Evolutionary conservation across 2,329 filamentous ascomycete species (phyloP).

Genomic region (Alternaria incomplexa): DNA sequence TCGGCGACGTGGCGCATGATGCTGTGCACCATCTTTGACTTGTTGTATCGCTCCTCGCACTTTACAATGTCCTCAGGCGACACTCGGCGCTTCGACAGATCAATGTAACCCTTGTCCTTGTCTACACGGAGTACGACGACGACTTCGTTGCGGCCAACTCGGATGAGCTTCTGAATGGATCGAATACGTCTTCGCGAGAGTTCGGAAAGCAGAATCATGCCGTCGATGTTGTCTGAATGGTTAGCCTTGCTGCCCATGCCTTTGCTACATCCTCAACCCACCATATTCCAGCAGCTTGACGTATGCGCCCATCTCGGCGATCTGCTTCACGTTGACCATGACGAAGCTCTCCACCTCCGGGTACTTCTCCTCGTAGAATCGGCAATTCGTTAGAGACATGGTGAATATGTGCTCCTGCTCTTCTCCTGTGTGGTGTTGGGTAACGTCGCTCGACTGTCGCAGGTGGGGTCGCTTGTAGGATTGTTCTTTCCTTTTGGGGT

Average conservation of each 20-base stretch:
- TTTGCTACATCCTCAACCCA: constrained; percentile 12
- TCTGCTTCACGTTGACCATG: constrained; percentile 99
- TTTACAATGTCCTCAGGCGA: constrained; percentile 97
- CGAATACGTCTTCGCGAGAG: constrained; percentile 97
- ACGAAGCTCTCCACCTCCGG: constrained; percentile 99
- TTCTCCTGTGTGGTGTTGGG: constrained; percentile 8
- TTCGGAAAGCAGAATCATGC: constrained; percentile 99
- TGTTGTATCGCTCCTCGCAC: constrained; percentile 99
- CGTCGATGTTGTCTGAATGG: constrained; percentile 86
- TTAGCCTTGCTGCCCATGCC: constrained; percentile 6
- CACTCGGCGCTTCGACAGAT: constrained; percentile 97
- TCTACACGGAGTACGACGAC: constrained; percentile 98
- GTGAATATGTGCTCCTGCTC: constrained; percentile 49
- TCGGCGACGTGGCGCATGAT: constrained; percentile 99
- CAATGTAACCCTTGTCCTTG: constrained; percentile 99
- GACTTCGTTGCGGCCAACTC: constrained; percentile 96
- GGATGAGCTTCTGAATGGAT: constrained; percentile 98
- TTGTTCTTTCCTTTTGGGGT: background rate
- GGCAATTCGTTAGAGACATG: constrained; percentile 96
- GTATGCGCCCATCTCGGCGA: constrained; percentile 99
- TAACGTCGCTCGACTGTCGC: constrained; percentile 6
- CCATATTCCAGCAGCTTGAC: constrained; percentile 97
- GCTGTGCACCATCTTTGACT: constrained; percentile 98
- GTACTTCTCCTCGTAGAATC: constrained; percentile 97
- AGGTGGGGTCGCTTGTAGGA: constrained; percentile 6